Conservation (phyloP, 306 rosid genomes). For the Cicer pinnatifidum region DNA sequence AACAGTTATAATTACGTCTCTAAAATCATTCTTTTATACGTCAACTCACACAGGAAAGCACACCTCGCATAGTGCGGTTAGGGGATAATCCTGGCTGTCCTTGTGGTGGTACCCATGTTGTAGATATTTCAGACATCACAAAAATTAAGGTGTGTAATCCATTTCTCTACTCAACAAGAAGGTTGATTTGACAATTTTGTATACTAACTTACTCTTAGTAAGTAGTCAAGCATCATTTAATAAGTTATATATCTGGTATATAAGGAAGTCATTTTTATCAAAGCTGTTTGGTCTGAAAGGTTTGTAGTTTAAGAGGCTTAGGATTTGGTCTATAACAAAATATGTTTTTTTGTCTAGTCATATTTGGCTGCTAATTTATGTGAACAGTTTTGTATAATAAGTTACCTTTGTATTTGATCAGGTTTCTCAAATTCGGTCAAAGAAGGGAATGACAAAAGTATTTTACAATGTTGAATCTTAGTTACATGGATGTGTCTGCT, state of each 20-base stretch:
- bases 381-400: neutral
- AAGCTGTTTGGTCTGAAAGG: too few species aligned
- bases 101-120: constrained; percentile 82
- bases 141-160: constrained; percentile 54
- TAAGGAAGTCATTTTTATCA: too few species aligned
- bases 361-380: constrained; percentile 14
- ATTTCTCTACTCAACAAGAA: constrained; percentile 14
- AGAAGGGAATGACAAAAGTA: constrained; percentile 74
- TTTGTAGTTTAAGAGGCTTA: neutral
- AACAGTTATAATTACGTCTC: constrained; percentile 1
- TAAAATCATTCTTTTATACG: constrained; percentile 19
- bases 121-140: constrained; percentile 66
- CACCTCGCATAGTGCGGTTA: constrained; percentile 68
- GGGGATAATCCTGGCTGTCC: constrained; percentile 71
- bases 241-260: too few species aligned
- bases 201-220: neutral
- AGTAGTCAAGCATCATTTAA: neutral
- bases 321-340: neutral
- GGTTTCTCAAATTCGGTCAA: constrained; percentile 72
- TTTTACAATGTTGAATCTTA: constrained; percentile 59
- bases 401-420: constrained; percentile 45
- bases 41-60: constrained; percentile 60
- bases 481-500: constrained; percentile 33
- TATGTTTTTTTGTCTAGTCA: neutral
- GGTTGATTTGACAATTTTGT: neutral